phyloP scores from a whole-genome alignment of 2,329 filamentous ascomycete genomes.

The Arachnomyces sp. region DNA sequence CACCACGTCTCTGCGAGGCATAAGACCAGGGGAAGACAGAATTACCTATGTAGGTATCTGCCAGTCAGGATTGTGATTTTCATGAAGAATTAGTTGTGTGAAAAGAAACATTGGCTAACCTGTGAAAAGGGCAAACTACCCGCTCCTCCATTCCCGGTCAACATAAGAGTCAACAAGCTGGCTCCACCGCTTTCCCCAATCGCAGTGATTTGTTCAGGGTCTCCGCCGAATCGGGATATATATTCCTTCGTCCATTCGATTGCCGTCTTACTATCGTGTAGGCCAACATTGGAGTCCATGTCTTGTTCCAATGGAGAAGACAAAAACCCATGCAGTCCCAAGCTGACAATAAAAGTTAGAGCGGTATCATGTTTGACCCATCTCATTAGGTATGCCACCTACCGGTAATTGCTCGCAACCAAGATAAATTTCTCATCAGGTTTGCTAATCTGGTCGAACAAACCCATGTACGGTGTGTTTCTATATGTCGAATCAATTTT shows the following conservation, averaged over 20 bases:
- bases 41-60: not conserved
- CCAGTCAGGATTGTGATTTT: too few species aligned
- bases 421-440: constrained; percentile 6
- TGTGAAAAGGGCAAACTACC: constrained; percentile 2
- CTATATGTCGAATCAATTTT: not conserved
- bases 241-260: constrained; percentile 7
- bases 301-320: constrained; percentile 3
- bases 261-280: constrained; percentile 6
- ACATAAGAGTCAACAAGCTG: constrained; percentile 4
- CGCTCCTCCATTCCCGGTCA: not conserved
- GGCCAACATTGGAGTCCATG: constrained; percentile 7
- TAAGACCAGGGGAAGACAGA: not conserved
- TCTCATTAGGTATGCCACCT: not conserved
- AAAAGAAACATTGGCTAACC: not conserved
- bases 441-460: not conserved
- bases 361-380: too few species aligned
- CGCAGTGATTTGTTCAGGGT: constrained; percentile 6
- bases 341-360: not conserved
- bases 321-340: constrained; percentile 9
- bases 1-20: constrained; percentile 2
- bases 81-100: too few species aligned
- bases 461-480: constrained; percentile 1
- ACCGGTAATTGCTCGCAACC: constrained; percentile 10
- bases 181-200: constrained; percentile 7
- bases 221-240: constrained; percentile 8